phyloP scores from a whole-genome alignment of 441 rosid species.

The Gossypium gossypioides region DNA sequence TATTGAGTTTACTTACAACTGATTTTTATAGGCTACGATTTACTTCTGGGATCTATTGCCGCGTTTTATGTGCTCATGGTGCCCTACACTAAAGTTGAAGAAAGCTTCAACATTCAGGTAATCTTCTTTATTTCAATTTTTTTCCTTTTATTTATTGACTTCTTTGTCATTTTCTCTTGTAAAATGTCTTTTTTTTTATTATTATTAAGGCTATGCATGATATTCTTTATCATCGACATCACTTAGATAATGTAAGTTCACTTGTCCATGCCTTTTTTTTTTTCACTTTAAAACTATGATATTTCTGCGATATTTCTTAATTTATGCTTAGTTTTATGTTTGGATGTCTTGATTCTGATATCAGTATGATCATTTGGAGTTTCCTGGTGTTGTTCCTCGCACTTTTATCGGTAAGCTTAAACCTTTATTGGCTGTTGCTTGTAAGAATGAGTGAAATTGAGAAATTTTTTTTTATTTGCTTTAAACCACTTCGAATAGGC shows the following conservation, averaged over 20 bases:
- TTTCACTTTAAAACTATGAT: not conserved
- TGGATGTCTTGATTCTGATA: not conserved
- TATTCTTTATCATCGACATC: conserved; percentile 63
- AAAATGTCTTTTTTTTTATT: conserved; percentile 1
- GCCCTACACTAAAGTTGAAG: conserved; percentile 92
- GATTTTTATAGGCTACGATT: conserved; percentile 54
- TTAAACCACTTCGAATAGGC: not conserved
- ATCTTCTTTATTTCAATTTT: not conserved
- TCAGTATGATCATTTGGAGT: conserved; percentile 94
- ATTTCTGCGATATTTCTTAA: not conserved
- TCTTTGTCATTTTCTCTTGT: not conserved
- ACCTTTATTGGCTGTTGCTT: not conserved
- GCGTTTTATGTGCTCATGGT: conserved; percentile 63
- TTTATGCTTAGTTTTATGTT: not conserved
- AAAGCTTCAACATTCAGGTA: conserved; percentile 93
- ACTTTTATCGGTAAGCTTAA: conserved; percentile 61
- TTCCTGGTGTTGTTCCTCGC: conserved; percentile 95
- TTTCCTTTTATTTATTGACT: not conserved
- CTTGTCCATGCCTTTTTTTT: not conserved
- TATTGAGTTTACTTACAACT: not conserved
- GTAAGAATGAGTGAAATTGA: not conserved
- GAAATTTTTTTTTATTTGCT: not conserved
- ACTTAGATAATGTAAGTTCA: conserved; percentile 55
- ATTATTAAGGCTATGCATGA: conserved; percentile 72
- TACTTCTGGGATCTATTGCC: conserved; percentile 68